Percentiles rank a stretch among this genome's conserved stretches.
These are phyloP conservation scores for Hortiboletus campestris DNA, from an alignment of 768 basidiomycete species.

Conservation along the genomic window DNA sequence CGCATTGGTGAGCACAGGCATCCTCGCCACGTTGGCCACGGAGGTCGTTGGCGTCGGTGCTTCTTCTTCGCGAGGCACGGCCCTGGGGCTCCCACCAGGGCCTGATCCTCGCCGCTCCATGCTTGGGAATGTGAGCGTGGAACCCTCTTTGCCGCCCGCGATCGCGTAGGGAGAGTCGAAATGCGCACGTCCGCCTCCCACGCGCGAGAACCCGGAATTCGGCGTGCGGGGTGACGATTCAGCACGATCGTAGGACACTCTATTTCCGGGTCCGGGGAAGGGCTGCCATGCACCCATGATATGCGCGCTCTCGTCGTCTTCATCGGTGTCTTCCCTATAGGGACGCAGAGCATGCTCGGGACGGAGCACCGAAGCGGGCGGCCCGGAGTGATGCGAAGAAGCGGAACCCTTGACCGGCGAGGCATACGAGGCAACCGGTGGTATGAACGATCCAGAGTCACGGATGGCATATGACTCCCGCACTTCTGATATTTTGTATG, in stretches of 20 bases:
- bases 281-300: conserved; percentile 97
- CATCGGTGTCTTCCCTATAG: conserved; percentile 77
- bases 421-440: conserved; percentile 37
- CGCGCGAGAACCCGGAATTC: conserved; percentile 74
- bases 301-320: conserved; percentile 63
- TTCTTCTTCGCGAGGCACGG: conserved; percentile 34
- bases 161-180: conserved; percentile 86
- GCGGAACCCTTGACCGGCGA: conserved; percentile 26
- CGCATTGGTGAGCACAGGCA: conserved; percentile 33
- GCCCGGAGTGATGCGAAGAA: conserved; percentile 42
- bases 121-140: conserved; percentile 68
- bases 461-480: conserved; percentile 28
- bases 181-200: conserved; percentile 86
- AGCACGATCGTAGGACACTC: conserved; percentile 23
- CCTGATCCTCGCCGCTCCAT: conserved; percentile 42
- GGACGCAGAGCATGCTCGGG: conserved; percentile 78
- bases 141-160: conserved; percentile 43
- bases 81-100: conserved; percentile 20
- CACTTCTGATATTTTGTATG: conserved; percentile 25
- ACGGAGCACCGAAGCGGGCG: conserved; percentile 68
- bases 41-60: conserved; percentile 51
- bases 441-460: conserved; percentile 51
- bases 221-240: conserved; percentile 30
- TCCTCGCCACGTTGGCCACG: conserved; percentile 44
- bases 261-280: conserved; percentile 46